Evolutionary conservation across 1,139 yeast species (phyloP).

Genomic region (Taiozyma sp.): DNA sequence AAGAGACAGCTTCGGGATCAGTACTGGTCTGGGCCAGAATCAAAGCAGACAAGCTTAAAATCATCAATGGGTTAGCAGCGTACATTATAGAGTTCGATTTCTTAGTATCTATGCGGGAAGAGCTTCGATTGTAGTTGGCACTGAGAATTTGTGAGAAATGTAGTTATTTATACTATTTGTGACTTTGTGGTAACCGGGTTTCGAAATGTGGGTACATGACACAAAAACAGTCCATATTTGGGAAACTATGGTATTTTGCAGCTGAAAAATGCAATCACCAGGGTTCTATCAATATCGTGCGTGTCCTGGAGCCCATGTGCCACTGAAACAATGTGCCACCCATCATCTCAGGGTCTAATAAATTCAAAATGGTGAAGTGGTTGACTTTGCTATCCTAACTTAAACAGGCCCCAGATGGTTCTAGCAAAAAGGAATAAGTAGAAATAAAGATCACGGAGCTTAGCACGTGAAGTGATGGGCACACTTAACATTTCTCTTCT

Average conservation of each 20-base stretch:
- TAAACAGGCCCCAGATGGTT: too few species aligned
- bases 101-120: not conserved
- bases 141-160: not conserved
- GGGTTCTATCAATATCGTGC: not conserved
- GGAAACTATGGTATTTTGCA: not conserved
- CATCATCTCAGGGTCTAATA: too few species aligned
- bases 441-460: too few species aligned
- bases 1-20: conserved; percentile 1
- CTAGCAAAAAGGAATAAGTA: too few species aligned
- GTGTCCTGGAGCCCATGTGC: too few species aligned
- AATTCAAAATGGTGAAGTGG: too few species aligned
- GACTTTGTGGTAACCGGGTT: not conserved
- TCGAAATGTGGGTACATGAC: conserved; percentile 2
- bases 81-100: not conserved
- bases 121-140: not conserved
- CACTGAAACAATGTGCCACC: not conserved
- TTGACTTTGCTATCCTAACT: too few species aligned
- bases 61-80: not conserved
- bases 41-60: conserved; percentile 6
- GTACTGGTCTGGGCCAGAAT: conserved; percentile 2
- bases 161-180: not conserved
- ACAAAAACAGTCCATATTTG: conserved; percentile 3
- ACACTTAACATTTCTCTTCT: too few species aligned
- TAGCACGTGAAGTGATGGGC: too few species aligned
- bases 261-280: not conserved